Percentiles rank a stretch among this genome's conserved stretches.
These are phyloP conservation scores for Nitzschia palea DNA, from an alignment of 108 stramenopile species.

Conservation along the genomic window DNA sequence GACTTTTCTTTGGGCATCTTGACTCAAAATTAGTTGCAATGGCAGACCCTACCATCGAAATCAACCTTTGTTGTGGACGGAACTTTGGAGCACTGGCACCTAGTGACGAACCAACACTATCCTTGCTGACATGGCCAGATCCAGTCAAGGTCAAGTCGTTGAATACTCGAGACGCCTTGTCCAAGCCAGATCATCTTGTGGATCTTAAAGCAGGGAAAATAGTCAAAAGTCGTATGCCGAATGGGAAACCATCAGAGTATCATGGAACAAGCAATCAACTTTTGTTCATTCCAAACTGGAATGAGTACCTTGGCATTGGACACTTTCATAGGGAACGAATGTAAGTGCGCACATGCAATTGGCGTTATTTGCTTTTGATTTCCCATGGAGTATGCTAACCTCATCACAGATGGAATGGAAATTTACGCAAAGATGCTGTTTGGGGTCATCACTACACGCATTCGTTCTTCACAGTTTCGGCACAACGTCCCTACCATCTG, in stretches of 20 bases:
- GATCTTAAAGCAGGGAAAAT: not conserved
- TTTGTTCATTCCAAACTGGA: constrained; percentile 40
- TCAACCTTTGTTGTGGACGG: constrained; percentile 63
- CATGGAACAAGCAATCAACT: constrained; percentile 79
- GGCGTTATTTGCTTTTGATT: too few species aligned
- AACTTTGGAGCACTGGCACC: constrained; percentile 65
- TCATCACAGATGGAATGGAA: constrained; percentile 45
- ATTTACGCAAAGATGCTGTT: constrained; percentile 46
- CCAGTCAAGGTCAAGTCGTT: constrained; percentile 64
- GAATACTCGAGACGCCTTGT: too few species aligned
- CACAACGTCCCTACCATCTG: constrained; percentile 30
- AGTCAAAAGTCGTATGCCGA: too few species aligned
- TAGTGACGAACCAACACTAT: constrained; percentile 24
- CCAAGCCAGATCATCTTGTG: constrained; percentile 7
- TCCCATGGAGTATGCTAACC: too few species aligned
- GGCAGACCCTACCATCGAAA: not conserved
- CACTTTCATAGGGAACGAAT: constrained; percentile 66
- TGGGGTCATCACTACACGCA: constrained; percentile 82
- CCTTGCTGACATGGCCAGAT: constrained; percentile 71
- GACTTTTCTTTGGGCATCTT: too few species aligned
- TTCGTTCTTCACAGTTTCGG: constrained; percentile 38
- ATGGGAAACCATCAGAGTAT: constrained; percentile 24
- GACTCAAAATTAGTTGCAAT: constrained; percentile 50
- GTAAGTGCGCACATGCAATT: too few species aligned
- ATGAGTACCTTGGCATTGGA: constrained; percentile 69